Percentiles rank a stretch among this genome's conserved stretches.
Evolutionary conservation across 73 alveolate genomes (phyloP).

Genomic region (Tetrahymena thermophila): DNA sequence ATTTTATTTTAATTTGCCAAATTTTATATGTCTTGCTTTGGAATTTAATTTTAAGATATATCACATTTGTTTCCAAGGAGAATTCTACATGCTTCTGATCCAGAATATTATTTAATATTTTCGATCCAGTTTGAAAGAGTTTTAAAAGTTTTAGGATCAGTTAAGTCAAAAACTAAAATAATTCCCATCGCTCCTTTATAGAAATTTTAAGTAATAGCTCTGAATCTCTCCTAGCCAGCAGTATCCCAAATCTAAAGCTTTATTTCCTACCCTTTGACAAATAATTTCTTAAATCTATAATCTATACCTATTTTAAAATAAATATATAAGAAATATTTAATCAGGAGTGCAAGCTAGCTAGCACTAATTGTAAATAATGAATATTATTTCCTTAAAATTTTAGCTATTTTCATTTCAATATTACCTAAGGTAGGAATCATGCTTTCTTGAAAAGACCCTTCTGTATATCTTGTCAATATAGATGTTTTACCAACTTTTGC

Average conservation of each 20-base stretch:
- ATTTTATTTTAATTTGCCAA: background rate
- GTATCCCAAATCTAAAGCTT: conserved; percentile 84
- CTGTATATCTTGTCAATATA: background rate
- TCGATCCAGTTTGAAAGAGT: conserved; percentile 59
- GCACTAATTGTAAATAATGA: too few relatives aligned
- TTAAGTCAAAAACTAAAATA: conserved; percentile 61
- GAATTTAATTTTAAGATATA: background rate
- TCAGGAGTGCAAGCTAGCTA: too few relatives aligned
- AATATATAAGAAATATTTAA: too few relatives aligned
- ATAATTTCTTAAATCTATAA: conserved; percentile 65
- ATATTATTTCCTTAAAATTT: too few relatives aligned
- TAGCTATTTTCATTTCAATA: background rate
- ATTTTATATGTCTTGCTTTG: background rate
- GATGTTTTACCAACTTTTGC: background rate
- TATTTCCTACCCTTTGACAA: conserved; percentile 61
- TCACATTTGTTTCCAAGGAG: background rate
- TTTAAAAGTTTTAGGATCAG: conserved; percentile 53
- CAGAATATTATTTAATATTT: conserved; percentile 30
- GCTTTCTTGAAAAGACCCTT: background rate
- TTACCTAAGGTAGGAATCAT: background rate
- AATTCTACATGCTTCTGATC: background rate
- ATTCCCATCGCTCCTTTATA: conserved; percentile 83
- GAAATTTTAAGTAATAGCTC: conserved; percentile 71
- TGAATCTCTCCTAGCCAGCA: conserved; percentile 78
- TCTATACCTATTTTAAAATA: conserved; percentile 53